Evolutionary conservation across 2,329 filamentous ascomycete genomes (phyloP), one percentile per base, ranked within the genome.

Genomic region (Pyrenochaeta sp.): DNA sequence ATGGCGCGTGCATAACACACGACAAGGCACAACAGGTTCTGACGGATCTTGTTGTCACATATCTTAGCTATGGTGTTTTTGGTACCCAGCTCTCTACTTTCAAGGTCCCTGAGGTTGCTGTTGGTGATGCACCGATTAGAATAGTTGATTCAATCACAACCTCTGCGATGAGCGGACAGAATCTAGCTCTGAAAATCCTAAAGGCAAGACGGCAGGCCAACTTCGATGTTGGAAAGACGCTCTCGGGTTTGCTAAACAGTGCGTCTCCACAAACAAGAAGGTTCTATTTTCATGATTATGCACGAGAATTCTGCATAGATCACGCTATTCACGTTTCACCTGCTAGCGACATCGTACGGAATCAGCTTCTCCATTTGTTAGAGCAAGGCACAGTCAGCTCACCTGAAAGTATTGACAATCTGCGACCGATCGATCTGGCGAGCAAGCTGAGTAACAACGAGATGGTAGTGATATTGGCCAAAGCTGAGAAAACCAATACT

Each of bases 61-160:
- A 69, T 39, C 56, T 67, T 3, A 53, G 45, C 17, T 69, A 69
- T 18, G 45, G 45, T n/a, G 39, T 63, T 9, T 66, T 69, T 32
- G 54, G 52, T 11, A 64, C 58, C 6, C 46, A 66, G 39, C 4
- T 67, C 3, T 57, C 59, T 1, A 59, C n/a, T 20, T 29, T 12
- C 15, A 51, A 42, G 10, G 33, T 55, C 9, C 51, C 36, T 9
- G 29, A 31, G 32, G 37, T 62, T 1, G 39, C 33, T 9, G 44
- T 42, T 23, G 40, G 45, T 23, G 51, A 51, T 29, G 45, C 50
- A 23, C 54, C 56, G 43, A 43, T 50, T 36, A 54, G 14, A 9
- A 37, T 64, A 18, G 41, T 64, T 7, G 29, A 40, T 6, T 12
- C 53, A n/a, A 52, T 49, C 32, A 49, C 33, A 12, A 45, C 18